These are phyloP conservation scores for Coffea eugenioides DNA, from an alignment of 257 asterid species.

Conservation along the genomic window DNA sequence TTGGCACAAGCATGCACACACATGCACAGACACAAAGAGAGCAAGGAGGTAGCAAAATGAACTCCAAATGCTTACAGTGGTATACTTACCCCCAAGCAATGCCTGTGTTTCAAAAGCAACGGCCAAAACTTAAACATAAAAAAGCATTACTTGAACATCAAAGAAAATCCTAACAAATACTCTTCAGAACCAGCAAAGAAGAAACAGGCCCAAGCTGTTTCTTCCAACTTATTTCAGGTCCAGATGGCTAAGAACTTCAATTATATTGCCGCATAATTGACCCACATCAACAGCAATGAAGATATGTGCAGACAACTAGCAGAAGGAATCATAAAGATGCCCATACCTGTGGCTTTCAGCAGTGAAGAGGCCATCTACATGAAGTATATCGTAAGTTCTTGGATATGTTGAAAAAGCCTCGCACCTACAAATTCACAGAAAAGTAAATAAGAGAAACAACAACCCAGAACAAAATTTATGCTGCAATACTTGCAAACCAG, in stretches of 20 bases:
- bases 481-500: not conserved
- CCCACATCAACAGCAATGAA: not conserved
- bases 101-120: not conserved
- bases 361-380: slow-evolving; percentile 79
- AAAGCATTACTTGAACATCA: not conserved
- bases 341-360: slow-evolving; percentile 85
- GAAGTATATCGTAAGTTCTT: slow-evolving; percentile 92
- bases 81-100: not conserved
- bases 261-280: not conserved
- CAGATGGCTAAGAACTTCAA: not conserved
- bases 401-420: slow-evolving; percentile 99
- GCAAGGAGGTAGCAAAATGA: not conserved
- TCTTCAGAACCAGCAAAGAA: not conserved
- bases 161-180: not conserved
- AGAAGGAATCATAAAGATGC: not conserved
- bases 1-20: no score
- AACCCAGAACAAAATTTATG: not conserved
- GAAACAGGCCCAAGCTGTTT: not conserved
- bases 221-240: not conserved
- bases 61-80: not conserved
- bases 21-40: not conserved
- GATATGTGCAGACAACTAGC: not conserved
- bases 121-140: not conserved
- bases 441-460: no score
- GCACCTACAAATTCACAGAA: slow-evolving; percentile 50